Evolutionary conservation across 2,329 filamentous ascomycete genomes (phyloP).

Genomic region (Exophiala spinifera): DNA sequence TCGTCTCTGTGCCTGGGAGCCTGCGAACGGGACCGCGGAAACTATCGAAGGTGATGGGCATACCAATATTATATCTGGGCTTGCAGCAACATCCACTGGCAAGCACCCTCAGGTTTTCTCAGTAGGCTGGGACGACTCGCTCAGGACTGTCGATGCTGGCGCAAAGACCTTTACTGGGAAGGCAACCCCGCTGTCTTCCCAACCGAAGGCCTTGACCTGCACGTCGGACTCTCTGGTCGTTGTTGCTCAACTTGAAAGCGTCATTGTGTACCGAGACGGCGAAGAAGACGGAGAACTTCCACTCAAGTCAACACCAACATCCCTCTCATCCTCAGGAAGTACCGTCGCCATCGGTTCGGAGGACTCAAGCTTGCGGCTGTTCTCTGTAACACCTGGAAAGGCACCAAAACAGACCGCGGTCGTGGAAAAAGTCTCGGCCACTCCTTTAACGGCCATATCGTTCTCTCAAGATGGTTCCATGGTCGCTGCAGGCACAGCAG

Average conservation of each 20-base stretch:
- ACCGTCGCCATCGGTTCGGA: conserved; percentile 74
- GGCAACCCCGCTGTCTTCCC: conserved; percentile 65
- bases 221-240: conserved; percentile 53
- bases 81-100: conserved; percentile 51
- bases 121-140: conserved; percentile 89
- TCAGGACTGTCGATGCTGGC: conserved; percentile 73
- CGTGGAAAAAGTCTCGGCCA: conserved; percentile 63
- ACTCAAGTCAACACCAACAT: conserved; percentile 64
- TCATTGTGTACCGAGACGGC: conserved; percentile 57
- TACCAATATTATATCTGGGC: conserved; percentile 78
- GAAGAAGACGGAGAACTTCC: conserved; percentile 58
- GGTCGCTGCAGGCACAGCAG: conserved; percentile 76
- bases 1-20: conserved; percentile 78
- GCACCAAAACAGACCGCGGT: conserved; percentile 54
- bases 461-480: conserved; percentile 77
- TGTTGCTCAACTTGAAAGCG: conserved; percentile 58
- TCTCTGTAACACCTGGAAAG: conserved; percentile 56
- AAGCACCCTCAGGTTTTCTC: conserved; percentile 66
- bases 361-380: conserved; percentile 72
- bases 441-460: conserved; percentile 72
- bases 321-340: conserved; percentile 66
- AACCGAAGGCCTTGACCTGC: conserved; percentile 71
- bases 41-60: conserved; percentile 77
- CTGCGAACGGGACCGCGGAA: conserved; percentile 64
- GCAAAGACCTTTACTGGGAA: conserved; percentile 72